A percentile compares a stretch with the other conserved stretches of the same genome.
phyloP scores from a whole-genome alignment of 1,284 basidiomycete genomes.

The Leccinum angustisporum region DNA sequence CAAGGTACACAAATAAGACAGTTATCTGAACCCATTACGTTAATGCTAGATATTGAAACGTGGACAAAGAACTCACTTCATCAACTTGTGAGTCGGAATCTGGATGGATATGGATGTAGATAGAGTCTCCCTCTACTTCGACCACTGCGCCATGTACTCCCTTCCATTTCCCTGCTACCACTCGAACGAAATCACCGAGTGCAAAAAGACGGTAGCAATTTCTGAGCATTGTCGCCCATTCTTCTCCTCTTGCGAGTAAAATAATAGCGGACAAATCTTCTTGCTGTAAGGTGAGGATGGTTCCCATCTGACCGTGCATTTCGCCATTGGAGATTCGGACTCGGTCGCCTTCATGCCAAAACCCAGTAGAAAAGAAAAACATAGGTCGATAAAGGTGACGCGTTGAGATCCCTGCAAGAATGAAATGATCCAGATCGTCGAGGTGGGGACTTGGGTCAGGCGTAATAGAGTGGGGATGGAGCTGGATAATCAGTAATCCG shows the following conservation, averaged over 20 bases:
- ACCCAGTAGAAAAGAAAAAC: neutral
- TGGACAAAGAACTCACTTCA: neutral
- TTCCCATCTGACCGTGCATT: neutral
- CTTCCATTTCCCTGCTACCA: neutral
- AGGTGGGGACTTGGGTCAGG: neutral
- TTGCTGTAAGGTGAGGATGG: neutral
- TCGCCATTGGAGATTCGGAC: neutral
- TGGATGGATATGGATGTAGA: neutral
- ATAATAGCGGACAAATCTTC: neutral
- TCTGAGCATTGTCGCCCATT: neutral
- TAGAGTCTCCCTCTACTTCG: neutral
- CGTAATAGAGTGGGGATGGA: neutral
- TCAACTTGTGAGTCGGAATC: neutral
- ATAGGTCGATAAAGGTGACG: neutral
- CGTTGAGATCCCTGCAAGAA: neutral
- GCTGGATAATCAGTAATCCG: neutral
- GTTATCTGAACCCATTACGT: neutral
- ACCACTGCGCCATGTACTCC: neutral
- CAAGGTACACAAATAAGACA: neutral
- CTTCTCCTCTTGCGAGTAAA: neutral
- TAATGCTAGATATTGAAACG: neutral
- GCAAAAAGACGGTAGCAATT: neutral
- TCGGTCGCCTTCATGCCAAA: neutral
- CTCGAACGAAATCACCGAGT: neutral
- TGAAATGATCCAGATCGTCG: neutral